Conservation (phyloP, 1,284 basidiomycete species). For the Tetrapyrgos nigripes region DNA sequence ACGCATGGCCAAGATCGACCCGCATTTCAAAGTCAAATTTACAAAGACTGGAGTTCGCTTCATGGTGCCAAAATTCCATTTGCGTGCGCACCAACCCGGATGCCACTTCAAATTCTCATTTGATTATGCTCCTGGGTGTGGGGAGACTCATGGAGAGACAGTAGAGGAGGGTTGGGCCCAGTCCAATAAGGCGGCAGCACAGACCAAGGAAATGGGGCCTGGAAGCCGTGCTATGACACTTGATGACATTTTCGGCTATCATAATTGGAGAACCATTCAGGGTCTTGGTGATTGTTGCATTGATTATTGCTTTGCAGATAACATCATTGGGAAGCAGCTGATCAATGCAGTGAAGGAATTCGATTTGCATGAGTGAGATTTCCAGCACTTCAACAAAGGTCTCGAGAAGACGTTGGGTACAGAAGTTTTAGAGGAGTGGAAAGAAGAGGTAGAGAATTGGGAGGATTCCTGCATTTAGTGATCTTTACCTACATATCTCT, state of each 20-base stretch:
- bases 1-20: constrained; percentile 7
- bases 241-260: constrained; percentile 18
- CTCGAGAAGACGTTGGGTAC: not conserved
- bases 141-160: constrained; percentile 20
- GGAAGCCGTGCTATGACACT: constrained; percentile 14
- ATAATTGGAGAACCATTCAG: constrained; percentile 14
- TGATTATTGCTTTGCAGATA: not conserved
- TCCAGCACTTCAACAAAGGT: not conserved
- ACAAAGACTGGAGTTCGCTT: not conserved
- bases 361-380: not conserved
- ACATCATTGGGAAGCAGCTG: not conserved
- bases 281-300: not conserved
- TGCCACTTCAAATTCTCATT: constrained; percentile 18
- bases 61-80: constrained; percentile 22
- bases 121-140: constrained; percentile 13
- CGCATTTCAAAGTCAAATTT: constrained; percentile 4
- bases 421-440: constrained; percentile 13
- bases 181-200: constrained; percentile 13
- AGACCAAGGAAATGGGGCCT: constrained; percentile 14
- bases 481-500: constrained; percentile 18
- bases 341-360: not conserved
- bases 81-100: constrained; percentile 14
- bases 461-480: constrained; percentile 6
- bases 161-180: constrained; percentile 16
- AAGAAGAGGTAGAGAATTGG: constrained; percentile 15